A percentile compares a stretch with the other conserved stretches of the same genome.
Conservation (phyloP, 2,329 filamentous ascomycete species). For the Hypoxylon sp. region DNA sequence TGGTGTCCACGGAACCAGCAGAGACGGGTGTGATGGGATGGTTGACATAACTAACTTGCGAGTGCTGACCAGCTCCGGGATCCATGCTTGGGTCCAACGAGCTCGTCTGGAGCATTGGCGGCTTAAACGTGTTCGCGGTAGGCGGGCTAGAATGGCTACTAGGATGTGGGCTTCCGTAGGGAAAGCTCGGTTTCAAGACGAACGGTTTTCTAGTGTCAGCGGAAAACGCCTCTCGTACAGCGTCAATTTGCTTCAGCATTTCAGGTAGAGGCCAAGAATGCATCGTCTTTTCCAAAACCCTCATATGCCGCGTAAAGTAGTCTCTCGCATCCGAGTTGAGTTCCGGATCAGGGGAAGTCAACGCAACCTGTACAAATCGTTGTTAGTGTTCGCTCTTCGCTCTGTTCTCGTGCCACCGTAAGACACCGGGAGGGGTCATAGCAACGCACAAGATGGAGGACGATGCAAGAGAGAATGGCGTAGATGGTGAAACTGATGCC, state of each 20-base stretch:
- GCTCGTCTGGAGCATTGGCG: constrained; percentile 59
- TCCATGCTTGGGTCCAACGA: constrained; percentile 69
- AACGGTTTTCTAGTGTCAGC: constrained; percentile 87
- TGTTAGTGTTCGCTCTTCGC: constrained; percentile 32
- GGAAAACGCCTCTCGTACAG: constrained; percentile 90
- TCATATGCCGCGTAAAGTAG: constrained; percentile 94
- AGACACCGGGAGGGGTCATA: constrained; percentile 14
- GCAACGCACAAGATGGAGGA: constrained; percentile 85
- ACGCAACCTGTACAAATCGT: constrained; percentile 74
- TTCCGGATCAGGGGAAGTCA: constrained; percentile 92
- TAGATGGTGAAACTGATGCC: constrained; percentile 98
- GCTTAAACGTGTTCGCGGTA: constrained; percentile 66
- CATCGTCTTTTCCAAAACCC: constrained; percentile 88
- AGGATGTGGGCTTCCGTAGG: constrained; percentile 82
- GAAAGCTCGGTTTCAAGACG: constrained; percentile 87
- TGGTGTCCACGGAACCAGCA: constrained; percentile 76
- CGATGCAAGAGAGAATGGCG: constrained; percentile 87
- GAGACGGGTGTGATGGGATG: constrained; percentile 86
- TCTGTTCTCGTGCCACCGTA: neutral
- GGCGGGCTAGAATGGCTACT: constrained; percentile 74
- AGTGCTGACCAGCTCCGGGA: constrained; percentile 63
- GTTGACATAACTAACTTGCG: constrained; percentile 74
- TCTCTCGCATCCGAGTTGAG: constrained; percentile 86
- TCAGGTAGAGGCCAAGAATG: constrained; percentile 88
- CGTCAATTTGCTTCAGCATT: constrained; percentile 89